Evolutionary conservation across 768 basidiomycete genomes (phyloP).

Genomic region (Boletus reticuloceps): DNA sequence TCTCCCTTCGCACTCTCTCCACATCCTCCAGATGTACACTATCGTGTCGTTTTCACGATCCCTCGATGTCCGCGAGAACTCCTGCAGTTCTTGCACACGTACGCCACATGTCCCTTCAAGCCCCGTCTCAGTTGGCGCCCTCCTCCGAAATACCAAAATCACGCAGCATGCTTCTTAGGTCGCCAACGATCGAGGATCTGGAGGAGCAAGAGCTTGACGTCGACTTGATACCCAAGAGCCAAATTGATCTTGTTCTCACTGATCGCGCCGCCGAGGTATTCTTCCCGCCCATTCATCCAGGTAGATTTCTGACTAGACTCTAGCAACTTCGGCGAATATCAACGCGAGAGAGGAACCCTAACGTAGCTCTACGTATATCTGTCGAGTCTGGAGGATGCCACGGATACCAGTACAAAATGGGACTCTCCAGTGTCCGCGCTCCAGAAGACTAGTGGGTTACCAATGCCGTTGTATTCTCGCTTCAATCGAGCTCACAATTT

Average conservation of each 20-base stretch:
- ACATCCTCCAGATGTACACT: neutral
- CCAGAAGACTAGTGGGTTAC: conserved; percentile 82
- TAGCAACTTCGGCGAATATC: conserved; percentile 77
- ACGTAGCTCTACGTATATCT: conserved; percentile 72
- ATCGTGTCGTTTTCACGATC: neutral
- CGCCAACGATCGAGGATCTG: conserved; percentile 53
- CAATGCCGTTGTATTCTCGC: neutral
- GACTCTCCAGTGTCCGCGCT: conserved; percentile 58
- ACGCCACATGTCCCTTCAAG: conserved; percentile 3
- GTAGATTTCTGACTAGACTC: neutral
- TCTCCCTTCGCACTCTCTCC: neutral
- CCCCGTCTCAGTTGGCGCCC: conserved; percentile 23
- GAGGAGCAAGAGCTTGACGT: conserved; percentile 63
- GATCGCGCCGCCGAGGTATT: conserved; percentile 75
- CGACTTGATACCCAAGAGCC: conserved; percentile 51
- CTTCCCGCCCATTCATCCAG: conserved; percentile 1
- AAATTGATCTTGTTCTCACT: conserved; percentile 59
- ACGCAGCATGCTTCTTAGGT: conserved; percentile 47
- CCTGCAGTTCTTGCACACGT: neutral
- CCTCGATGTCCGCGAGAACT: neutral
- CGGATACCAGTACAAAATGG: conserved; percentile 95
- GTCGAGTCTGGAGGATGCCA: conserved; percentile 97
- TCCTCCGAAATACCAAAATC: conserved; percentile 44
- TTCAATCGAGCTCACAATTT: neutral
- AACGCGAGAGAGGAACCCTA: conserved; percentile 54